These are phyloP conservation scores for Fraxinus dipetala DNA, from an alignment of 305 asterid genomes.

Conservation along the genomic window DNA sequence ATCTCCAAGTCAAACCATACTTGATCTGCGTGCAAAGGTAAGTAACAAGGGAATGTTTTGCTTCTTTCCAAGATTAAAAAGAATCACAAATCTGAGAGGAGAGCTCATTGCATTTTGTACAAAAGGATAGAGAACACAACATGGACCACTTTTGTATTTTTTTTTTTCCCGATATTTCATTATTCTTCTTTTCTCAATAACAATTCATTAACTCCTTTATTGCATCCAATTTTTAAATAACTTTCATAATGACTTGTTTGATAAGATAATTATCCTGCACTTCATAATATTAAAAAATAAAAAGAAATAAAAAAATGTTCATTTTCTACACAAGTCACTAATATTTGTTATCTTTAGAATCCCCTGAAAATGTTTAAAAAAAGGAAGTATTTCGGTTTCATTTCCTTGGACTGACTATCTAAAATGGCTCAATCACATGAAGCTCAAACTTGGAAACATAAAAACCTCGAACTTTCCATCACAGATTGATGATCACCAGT, in stretches of 20 bases:
- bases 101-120: slow-evolving; percentile 14
- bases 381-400: neutral
- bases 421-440: neutral
- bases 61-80: slow-evolving; percentile 57
- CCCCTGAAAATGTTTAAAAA: neutral
- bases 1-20: slow-evolving; percentile 59
- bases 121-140: neutral
- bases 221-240: neutral
- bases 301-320: neutral
- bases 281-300: neutral
- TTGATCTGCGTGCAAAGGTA: slow-evolving; percentile 58
- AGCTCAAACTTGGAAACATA: slow-evolving; percentile 9
- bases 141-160: slow-evolving; percentile 32
- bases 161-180: neutral
- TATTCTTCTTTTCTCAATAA: neutral
- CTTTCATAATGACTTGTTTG: neutral
- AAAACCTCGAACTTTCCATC: slow-evolving; percentile 4
- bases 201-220: neutral
- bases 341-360: neutral
- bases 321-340: neutral
- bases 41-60: slow-evolving; percentile 66
- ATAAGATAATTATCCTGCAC: neutral
- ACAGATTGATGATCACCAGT: neutral
- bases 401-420: neutral
- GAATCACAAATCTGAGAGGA: neutral